Base-by-base conservation (phyloP, 2,329 filamentous ascomycete genomes). In the Calonectria crousiana region DNA sequence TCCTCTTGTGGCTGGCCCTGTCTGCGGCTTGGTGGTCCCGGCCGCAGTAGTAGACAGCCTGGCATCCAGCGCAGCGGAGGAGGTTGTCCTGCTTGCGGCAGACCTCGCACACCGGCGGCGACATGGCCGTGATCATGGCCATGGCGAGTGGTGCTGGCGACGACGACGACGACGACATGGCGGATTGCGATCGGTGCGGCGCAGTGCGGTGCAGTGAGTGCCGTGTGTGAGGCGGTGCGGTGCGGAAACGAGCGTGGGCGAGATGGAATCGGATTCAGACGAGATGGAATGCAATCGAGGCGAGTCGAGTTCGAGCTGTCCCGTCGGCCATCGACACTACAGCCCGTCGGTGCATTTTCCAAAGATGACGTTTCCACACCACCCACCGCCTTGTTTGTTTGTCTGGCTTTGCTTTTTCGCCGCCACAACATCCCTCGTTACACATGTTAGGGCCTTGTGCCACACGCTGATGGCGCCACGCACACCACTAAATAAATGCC, bases 21-120 rank as follows among this genome's bases (percentile, higher is more conserved):
- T 89, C 79, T 2, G 78, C 62, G 0, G 69, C 67, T 79, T 90
- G 87, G 78, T 90, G 87, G 1, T 86, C 84, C 18, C 79, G 78
- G 64, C 83, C 78, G 80, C 89, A 90, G 81, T 90, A 90, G 49
- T 80, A 79, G 67, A 86, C 81, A 1, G 83, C 84, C 52, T 82
- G 84, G 80, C 88, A 90, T 6, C 79, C 84, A 5, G 80, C 73
- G 75, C 88, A 90, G 67, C 80, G 83, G 6, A 80, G 78, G 36
- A 78, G 30, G 23, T 36, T n/a, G 32, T 71, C 65, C 38, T 18
- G 73, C 13, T 56, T 4, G 26, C 26, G 51, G 44, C 79, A 81
- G 28, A 78, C 28, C 2, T 75, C 75, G 60, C 80, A 81, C 1
- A 58, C 71, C 8, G 73, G 68, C 2, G 77, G 72, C 23, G 20